These are phyloP conservation scores for Chalara sp. DNA, from an alignment of 2,329 filamentous ascomycete genomes.

Conservation along the genomic window DNA sequence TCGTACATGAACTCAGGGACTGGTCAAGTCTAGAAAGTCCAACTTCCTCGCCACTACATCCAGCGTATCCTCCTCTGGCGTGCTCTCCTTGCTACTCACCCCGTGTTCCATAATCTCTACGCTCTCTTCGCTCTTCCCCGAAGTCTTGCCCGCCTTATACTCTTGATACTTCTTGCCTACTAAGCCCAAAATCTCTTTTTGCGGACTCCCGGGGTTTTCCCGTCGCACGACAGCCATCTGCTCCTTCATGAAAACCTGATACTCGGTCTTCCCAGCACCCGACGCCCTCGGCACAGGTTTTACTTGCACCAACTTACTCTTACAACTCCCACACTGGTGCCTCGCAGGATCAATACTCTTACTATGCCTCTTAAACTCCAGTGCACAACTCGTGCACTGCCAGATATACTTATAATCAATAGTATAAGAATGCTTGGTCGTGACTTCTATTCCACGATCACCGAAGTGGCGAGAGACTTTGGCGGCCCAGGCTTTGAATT, in stretches of 20 bases:
- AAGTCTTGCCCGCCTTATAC: conserved; percentile 31
- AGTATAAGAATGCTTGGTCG: conserved; percentile 81
- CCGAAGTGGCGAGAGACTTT: conserved; percentile 51
- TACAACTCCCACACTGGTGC: conserved; percentile 74
- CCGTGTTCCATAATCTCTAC: conserved; percentile 3
- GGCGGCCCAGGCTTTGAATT: conserved; percentile 71
- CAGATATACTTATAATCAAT: conserved; percentile 93
- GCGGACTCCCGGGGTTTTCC: conserved; percentile 45
- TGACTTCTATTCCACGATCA: conserved; percentile 64
- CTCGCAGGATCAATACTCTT: conserved; percentile 70
- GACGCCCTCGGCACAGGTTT: conserved; percentile 63
- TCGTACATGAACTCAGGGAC: conserved; percentile 10
- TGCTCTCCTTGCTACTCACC: conserved; percentile 7
- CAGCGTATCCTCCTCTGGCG: conserved; percentile 10
- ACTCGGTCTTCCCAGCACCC: conserved; percentile 33
- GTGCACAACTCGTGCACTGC: conserved; percentile 63
- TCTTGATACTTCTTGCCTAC: conserved; percentile 58
- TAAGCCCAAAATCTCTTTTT: conserved; percentile 63
- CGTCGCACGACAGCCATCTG: conserved; percentile 57
- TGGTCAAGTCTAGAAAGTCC: conserved; percentile 26
- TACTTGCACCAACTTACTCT: conserved; percentile 63
- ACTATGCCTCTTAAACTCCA: conserved; percentile 76
- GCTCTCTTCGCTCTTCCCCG: conserved; percentile 1
- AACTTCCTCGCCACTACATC: conserved; percentile 21
- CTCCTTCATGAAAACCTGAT: conserved; percentile 56